A percentile compares a stretch with the other conserved stretches of the same genome.
phyloP scores from a whole-genome alignment of 179 eudicot genomes.

The Heliamphora pulchella region DNA sequence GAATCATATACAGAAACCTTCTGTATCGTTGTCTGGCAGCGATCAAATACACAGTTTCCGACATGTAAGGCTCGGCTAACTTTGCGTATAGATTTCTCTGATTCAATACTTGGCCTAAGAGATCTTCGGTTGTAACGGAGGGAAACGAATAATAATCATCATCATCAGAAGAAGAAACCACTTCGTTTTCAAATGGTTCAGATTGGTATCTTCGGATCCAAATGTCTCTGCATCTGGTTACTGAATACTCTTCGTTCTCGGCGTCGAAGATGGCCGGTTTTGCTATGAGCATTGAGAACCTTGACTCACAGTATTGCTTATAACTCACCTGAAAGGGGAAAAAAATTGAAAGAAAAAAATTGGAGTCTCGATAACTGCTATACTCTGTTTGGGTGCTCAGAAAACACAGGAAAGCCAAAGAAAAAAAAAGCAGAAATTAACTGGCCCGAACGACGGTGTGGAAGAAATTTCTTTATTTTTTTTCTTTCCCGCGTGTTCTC shows the following conservation, averaged over 20 bases:
- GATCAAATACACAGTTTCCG: constrained; percentile 60
- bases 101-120: constrained; percentile 42
- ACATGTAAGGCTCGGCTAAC: constrained; percentile 57
- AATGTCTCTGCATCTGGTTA: constrained; percentile 58
- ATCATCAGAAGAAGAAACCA: constrained; percentile 13
- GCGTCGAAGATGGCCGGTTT: constrained; percentile 67
- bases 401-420: constrained; percentile 2
- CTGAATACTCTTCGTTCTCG: constrained; percentile 80
- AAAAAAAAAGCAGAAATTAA: neutral
- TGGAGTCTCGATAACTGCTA: neutral
- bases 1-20: constrained; percentile 48
- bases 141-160: constrained; percentile 16
- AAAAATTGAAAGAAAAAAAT: neutral
- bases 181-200: constrained; percentile 71
- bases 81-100: constrained; percentile 33
- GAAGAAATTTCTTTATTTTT: too few species aligned
- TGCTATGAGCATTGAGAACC: constrained; percentile 70
- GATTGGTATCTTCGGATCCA: constrained; percentile 66
- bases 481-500: neutral
- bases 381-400: constrained; percentile 10
- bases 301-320: constrained; percentile 53
- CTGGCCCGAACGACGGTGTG: too few species aligned
- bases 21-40: constrained; percentile 73
- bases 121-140: constrained; percentile 26
- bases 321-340: constrained; percentile 49